These are phyloP conservation scores for Saprolegnia diclina DNA, from an alignment of 352 stramenopile species.

Conservation along the genomic window DNA sequence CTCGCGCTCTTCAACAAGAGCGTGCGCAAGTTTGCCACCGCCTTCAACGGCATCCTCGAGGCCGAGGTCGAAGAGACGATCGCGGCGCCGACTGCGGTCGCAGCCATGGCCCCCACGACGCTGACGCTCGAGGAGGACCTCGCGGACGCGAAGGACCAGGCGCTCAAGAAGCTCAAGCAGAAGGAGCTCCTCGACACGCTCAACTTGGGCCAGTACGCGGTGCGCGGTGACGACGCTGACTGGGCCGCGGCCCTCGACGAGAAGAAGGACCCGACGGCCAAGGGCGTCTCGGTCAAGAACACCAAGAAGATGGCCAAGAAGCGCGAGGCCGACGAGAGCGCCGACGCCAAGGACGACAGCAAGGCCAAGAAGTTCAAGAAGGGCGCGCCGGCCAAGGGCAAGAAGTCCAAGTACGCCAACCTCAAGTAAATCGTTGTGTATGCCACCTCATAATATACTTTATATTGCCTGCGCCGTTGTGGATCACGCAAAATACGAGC, in stretches of 20 bases:
- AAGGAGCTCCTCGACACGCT: conserved; percentile 80
- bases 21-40: conserved; percentile 83
- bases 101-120: conserved; percentile 69
- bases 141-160: conserved; percentile 62
- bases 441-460: too few species aligned
- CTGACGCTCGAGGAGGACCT: conserved; percentile 80
- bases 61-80: conserved; percentile 68
- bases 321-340: conserved; percentile 33
- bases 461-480: too few species aligned
- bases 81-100: conserved; percentile 65
- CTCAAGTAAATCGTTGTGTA: conserved; percentile 28
- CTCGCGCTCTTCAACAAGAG: conserved; percentile 98
- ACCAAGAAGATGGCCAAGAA: conserved; percentile 70
- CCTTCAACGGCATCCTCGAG: conserved; percentile 72
- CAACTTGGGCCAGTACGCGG: conserved; percentile 94
- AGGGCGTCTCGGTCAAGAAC: conserved; percentile 76
- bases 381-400: conserved; percentile 41
- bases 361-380: conserved; percentile 42
- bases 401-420: conserved; percentile 78
- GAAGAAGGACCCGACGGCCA: conserved; percentile 31
- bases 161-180: conserved; percentile 74
- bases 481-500: too few species aligned
- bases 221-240: conserved; percentile 91
- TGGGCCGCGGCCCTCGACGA: conserved; percentile 74
- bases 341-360: conserved; percentile 35